Base-by-base conservation (phyloP, 345 rosid species). In the Pugionium cornutum region DNA sequence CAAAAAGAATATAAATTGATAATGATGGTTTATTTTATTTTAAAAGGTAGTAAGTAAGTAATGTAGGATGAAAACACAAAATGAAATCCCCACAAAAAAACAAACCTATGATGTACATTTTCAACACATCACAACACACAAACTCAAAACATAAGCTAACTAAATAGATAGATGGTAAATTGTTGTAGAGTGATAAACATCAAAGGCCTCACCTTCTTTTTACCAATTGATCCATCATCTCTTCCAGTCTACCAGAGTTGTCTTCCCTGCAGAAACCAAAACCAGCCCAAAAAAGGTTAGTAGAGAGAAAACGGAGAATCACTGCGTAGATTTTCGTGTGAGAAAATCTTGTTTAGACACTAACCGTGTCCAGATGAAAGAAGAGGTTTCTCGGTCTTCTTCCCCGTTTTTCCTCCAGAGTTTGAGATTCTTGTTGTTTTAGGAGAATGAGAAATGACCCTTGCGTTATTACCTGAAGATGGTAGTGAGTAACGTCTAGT, bases 401-500 rank as follows among this genome's bases (percentile, higher is more conserved):
- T 86, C 40, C 81, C 77, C 2, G 62, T 80, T 69, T 87, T 89
- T 45, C 88, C 81, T 48, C 88, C 78, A 2, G 83, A 48, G 65
- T 74, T 71, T 66, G 74, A 80, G 54, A 64, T 69, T 76, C 83
- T 87, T 45, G 80, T 84, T n/a, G 86, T 79, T 76, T 89, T 92
- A 2, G 98, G 92, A 64, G 95, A 86, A 59, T 82, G 84, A 3
- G 92, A 87, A 68, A 80, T 86, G 65, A 84, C 77, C 75, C 81
- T 87, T 58, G 72, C 67, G 66, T 76, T 67, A 56, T 81, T 84
- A 51, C 76, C 51, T 28, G 94, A 78, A 62, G 96, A 89, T 52
- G 96, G 92, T 40, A 89, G 65, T 62, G 98, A 92, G 67, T 84
- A 91, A 28, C 92, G 92, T 34, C 96, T 40, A 45, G 63, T 84